Evolutionary conservation across 1,284 basidiomycete species (phyloP).

Genomic region (Fomitopsis schrenkii): DNA sequence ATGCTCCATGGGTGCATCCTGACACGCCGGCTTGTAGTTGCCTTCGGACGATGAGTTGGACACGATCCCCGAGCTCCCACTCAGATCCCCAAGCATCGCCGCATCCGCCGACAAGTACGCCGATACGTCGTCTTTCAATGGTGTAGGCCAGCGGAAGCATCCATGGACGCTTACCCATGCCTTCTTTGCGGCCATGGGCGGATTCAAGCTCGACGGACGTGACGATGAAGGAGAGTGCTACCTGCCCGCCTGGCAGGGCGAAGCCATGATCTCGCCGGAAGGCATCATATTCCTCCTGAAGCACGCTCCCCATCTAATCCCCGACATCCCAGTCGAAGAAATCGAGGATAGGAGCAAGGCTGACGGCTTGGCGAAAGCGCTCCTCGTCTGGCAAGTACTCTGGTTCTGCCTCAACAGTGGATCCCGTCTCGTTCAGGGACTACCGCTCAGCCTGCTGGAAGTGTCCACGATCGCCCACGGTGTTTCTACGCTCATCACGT

Average conservation of each 20-base stretch:
- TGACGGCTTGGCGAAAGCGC: constrained; percentile 17
- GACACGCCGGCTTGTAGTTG: too few species aligned
- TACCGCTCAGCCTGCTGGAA: constrained; percentile 16
- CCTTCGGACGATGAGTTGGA: too few species aligned
- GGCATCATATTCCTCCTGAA: constrained; percentile 11
- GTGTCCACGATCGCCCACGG: constrained; percentile 15
- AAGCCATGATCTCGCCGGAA: neutral
- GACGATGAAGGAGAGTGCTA: neutral
- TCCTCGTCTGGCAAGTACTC: constrained; percentile 20
- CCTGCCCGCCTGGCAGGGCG: constrained; percentile 5
- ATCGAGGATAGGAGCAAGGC: constrained; percentile 22
- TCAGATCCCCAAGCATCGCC: neutral
- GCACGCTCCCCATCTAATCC: constrained; percentile 11
- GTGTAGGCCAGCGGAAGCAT: neutral
- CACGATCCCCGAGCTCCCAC: too few species aligned
- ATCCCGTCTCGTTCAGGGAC: constrained; percentile 11
- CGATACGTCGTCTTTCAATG: neutral
- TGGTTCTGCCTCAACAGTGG: constrained; percentile 23
- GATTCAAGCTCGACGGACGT: constrained; percentile 14
- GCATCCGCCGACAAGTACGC: neutral
- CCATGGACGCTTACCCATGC: constrained; percentile 12
- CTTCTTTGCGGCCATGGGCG: constrained; percentile 20
- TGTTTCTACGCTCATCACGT: constrained; percentile 12
- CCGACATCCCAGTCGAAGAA: constrained; percentile 11
- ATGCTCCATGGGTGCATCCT: too few species aligned